Evolutionary conservation across 306 rosid genomes (phyloP), one percentile per base, ranked within the genome.

Genomic region (Chamaecrista fasciculata): DNA sequence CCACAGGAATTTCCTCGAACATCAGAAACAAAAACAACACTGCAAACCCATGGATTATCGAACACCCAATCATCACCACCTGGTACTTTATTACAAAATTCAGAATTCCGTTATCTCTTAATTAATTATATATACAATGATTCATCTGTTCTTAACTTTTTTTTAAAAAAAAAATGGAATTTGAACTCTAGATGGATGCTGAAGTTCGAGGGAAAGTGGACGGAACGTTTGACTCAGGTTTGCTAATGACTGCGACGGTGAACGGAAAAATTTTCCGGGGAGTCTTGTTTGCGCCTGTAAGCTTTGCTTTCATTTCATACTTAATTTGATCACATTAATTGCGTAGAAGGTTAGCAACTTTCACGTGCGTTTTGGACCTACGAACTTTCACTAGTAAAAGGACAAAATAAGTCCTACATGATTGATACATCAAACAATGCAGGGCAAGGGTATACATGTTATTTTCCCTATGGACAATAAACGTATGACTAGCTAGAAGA

Each of bases 251-350:
- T 14, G 90, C 91, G 37, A 83, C 84, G 11, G 88, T 87, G 62
- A 82, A 86, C 56, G 97, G 92, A 37, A 86, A 64, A 59, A 24
- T 81, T 62, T 87, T 79, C 59, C 74, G 97, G 73, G 95, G 97
- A 34, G 90, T 91, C 66, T 72, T 87, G 58, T 91, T 87, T 75
- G 71, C 95, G 58, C 95, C 95, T 1, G 97, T 91, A 77, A 86
- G 90, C 11, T 73, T n/a, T n/a, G n/a, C n/a, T n/a, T n/a, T n/a
- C n/a, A n/a, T n/a, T n/a, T n/a, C n/a, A n/a, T n/a, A n/a, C n/a
- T n/a, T n/a, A n/a, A n/a, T n/a, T n/a, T n/a, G n/a, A n/a, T n/a
- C n/a, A n/a, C n/a, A n/a, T n/a, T n/a, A n/a, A n/a, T n/a, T n/a
- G n/a, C n/a, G n/a, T n/a, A n/a, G n/a, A n/a, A n/a, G n/a, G n/a